A percentile compares a stretch with the other conserved stretches of the same genome.
Evolutionary conservation across 1,284 basidiomycete species (phyloP).

Genomic region (Boletus semigastroideus): DNA sequence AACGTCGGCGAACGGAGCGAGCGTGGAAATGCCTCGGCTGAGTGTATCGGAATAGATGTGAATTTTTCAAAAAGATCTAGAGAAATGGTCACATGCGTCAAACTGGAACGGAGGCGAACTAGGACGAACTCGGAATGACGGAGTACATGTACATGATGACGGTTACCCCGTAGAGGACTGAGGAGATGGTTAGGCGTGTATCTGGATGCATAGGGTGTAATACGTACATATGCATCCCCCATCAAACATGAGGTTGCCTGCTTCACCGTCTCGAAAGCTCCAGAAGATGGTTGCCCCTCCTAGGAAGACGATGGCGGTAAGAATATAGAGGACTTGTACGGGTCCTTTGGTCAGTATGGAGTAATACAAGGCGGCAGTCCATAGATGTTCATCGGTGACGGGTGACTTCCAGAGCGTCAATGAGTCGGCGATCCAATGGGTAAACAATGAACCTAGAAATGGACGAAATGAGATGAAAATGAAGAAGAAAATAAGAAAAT

Average conservation of each 20-base stretch:
- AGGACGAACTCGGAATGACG: slow-evolving; percentile 68
- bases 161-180: slow-evolving; percentile 73
- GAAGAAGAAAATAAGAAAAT: slow-evolving; percentile 12
- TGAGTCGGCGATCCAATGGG: slow-evolving; percentile 85
- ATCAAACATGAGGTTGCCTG: slow-evolving; percentile 84
- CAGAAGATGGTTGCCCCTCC: slow-evolving; percentile 68
- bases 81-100: neutral
- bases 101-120: slow-evolving; percentile 5
- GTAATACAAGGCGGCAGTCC: slow-evolving; percentile 78
- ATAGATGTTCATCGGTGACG: slow-evolving; percentile 72
- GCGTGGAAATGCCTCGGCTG: slow-evolving; percentile 49
- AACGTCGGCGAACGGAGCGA: slow-evolving; percentile 59
- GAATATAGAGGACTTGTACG: slow-evolving; percentile 49
- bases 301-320: slow-evolving; percentile 52
- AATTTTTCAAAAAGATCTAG: slow-evolving; percentile 59
- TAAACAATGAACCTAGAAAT: slow-evolving; percentile 67
- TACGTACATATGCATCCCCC: slow-evolving; percentile 77
- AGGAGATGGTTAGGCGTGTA: neutral
- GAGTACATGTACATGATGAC: slow-evolving; percentile 67
- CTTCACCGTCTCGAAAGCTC: slow-evolving; percentile 73
- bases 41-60: slow-evolving; percentile 48
- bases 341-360: slow-evolving; percentile 70
- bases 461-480: neutral
- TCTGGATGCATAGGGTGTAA: neutral
- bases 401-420: slow-evolving; percentile 82